These are phyloP conservation scores for Sungouiella blattae DNA, from an alignment of 805 yeast species.

Conservation along the genomic window DNA sequence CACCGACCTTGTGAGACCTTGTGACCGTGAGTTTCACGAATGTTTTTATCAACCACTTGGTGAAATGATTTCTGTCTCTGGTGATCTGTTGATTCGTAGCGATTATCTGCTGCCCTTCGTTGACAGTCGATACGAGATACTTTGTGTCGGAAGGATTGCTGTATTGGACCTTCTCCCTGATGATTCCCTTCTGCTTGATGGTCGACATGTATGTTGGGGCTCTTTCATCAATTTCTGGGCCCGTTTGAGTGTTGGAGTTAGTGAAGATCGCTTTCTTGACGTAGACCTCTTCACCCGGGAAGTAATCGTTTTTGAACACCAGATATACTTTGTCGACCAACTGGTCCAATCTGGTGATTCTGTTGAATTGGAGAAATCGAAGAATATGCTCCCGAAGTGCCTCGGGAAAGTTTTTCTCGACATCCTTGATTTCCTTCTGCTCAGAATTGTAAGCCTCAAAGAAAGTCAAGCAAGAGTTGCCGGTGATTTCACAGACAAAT, in stretches of 20 bases:
- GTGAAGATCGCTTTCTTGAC: conserved; percentile 35
- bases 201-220: conserved; percentile 13
- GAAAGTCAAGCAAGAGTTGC: conserved; percentile 84
- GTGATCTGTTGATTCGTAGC: conserved; percentile 71
- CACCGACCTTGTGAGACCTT: conserved; percentile 79
- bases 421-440: conserved; percentile 48
- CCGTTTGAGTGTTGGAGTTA: conserved; percentile 2
- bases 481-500: conserved; percentile 94
- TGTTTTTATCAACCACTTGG: conserved; percentile 88
- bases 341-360: conserved; percentile 76
- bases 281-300: conserved; percentile 84
- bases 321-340: conserved; percentile 84
- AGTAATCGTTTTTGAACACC: conserved; percentile 75
- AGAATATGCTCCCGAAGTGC: conserved; percentile 90
- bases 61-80: conserved; percentile 82
- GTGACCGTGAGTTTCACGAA: conserved; percentile 75
- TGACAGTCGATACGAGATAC: conserved; percentile 64
- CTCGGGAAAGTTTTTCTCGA: conserved; percentile 84
- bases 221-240: conserved; percentile 4
- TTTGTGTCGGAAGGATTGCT: conserved; percentile 48
- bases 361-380: conserved; percentile 75
- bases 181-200: conserved; percentile 50
- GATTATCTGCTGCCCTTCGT: conserved; percentile 54
- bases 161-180: conserved; percentile 83
- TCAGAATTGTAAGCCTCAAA: conserved; percentile 87